Evolutionary conservation across 176 grass and related monocot species (phyloP).

Genomic region (Ampelocalamus luodianensis): DNA sequence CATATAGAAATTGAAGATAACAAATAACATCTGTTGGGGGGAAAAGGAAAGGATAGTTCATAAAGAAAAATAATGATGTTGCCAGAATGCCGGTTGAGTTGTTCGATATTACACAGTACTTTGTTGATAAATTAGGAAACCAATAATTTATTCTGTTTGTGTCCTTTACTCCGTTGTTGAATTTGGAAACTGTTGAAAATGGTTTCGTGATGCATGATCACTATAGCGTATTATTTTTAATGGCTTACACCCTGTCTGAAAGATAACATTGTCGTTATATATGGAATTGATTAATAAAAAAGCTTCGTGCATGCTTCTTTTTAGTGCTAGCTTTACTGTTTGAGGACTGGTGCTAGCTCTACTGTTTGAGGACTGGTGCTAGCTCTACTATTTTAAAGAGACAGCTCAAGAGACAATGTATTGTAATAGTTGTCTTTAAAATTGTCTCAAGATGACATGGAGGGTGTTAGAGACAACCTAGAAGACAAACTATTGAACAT

Average conservation of each 20-base stretch:
- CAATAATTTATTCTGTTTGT: slow-evolving; percentile 1
- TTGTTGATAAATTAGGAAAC: too few relatives aligned
- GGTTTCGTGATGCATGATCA: neutral
- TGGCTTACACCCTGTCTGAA: neutral
- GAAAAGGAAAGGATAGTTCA: neutral
- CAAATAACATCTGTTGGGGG: slow-evolving; percentile 13
- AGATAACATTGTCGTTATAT: neutral
- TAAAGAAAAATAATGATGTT: slow-evolving; percentile 11
- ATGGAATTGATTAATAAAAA: neutral
- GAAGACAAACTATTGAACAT: too few relatives aligned
- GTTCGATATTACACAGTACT: neutral
- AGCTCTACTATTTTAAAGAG: too few relatives aligned
- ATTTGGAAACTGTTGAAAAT: neutral
- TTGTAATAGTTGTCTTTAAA: too few relatives aligned
- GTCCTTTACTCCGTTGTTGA: neutral
- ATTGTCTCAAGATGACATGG: too few relatives aligned
- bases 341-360: neutral
- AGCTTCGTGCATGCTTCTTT: neutral
- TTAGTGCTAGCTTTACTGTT: neutral
- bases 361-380: too few relatives aligned
- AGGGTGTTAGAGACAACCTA: too few relatives aligned
- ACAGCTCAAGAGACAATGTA: too few relatives aligned
- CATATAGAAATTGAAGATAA: slow-evolving; percentile 6
- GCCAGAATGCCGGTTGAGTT: neutral
- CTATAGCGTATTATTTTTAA: neutral